These are phyloP conservation scores for Irpex sp. DNA, from an alignment of 1,284 basidiomycete species.

Conservation along the genomic window DNA sequence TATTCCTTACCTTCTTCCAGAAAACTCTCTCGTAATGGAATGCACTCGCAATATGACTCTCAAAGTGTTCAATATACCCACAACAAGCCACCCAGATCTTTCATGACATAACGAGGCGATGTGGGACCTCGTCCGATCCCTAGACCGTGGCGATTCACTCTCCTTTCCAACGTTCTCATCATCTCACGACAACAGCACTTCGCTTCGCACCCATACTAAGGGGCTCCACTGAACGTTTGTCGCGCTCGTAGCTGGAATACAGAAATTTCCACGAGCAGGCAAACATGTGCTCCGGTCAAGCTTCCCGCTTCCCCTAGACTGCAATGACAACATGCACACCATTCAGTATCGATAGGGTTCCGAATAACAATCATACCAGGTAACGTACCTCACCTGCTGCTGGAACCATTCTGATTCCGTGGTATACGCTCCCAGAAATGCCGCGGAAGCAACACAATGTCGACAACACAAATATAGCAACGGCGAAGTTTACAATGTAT, in stretches of 20 bases:
- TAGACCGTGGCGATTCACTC: not conserved
- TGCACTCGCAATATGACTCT: not conserved
- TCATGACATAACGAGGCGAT: not conserved
- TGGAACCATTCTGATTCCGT: not conserved
- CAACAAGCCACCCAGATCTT: not conserved
- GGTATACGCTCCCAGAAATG: not conserved
- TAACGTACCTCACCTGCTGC: not conserved
- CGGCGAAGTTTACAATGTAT: not conserved
- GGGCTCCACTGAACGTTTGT: not conserved
- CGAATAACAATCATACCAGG: not conserved
- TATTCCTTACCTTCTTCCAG: not conserved
- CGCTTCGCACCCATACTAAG: not conserved
- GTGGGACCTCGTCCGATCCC: not conserved
- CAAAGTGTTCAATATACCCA: not conserved
- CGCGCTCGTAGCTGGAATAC: not conserved
- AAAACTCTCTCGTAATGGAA: not conserved
- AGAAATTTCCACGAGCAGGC: not conserved
- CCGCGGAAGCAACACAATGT: not conserved
- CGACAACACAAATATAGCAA: not conserved
- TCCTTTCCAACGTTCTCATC: not conserved
- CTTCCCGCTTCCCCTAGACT: not conserved
- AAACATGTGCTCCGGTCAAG: not conserved
- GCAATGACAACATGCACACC: not conserved
- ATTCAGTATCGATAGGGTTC: not conserved
- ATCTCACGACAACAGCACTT: not conserved